phyloP scores from a whole-genome alignment of 352 stramenopile species.

The Phytophthora sp. region DNA sequence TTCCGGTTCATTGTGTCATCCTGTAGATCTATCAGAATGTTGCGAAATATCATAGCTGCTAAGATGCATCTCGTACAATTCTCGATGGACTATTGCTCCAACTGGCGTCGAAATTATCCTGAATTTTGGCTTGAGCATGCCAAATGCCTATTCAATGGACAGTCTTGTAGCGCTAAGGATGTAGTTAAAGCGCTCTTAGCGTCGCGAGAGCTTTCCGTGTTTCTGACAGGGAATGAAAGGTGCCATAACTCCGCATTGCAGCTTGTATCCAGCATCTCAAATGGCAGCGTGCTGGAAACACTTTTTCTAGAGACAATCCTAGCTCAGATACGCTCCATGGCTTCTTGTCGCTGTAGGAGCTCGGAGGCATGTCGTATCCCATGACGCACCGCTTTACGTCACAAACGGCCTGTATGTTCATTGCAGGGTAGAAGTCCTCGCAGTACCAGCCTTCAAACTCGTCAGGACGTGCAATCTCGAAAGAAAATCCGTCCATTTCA shows the following conservation, averaged over 20 bases:
- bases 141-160: slow-evolving; percentile 2
- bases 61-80: slow-evolving; percentile 6
- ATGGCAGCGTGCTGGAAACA: background rate
- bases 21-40: background rate
- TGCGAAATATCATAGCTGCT: slow-evolving; percentile 3
- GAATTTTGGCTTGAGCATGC: slow-evolving; percentile 7
- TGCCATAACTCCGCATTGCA: background rate
- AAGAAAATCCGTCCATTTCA: background rate
- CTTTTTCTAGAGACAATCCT: too few relatives aligned
- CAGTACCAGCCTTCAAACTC: background rate
- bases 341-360: background rate
- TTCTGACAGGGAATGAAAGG: background rate
- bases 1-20: slow-evolving; percentile 3
- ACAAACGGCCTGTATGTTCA: background rate
- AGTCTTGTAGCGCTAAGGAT: background rate
- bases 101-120: background rate
- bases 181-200: background rate
- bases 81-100: background rate
- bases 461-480: background rate
- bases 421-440: background rate
- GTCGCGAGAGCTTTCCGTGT: background rate
- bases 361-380: background rate
- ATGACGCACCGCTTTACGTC: too few relatives aligned
- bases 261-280: background rate
- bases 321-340: background rate